Evolutionary conservation across 805 yeast genomes (phyloP).

Genomic region (Teunomyces pallodes): DNA sequence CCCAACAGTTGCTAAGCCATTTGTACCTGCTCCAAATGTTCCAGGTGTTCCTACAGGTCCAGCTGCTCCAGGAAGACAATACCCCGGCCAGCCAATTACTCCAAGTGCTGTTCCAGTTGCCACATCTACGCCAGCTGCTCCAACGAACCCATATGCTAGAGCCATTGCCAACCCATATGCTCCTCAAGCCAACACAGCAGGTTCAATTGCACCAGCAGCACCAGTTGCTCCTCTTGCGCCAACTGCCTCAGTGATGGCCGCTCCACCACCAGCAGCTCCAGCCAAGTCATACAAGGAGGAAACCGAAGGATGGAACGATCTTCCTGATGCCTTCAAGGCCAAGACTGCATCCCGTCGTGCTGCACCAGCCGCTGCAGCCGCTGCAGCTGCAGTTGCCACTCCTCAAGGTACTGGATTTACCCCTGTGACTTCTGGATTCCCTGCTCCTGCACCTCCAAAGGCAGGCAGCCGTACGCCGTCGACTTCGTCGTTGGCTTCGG

Average conservation of each 20-base stretch:
- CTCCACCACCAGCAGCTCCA: conserved; percentile 23
- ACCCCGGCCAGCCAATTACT: conserved; percentile 2
- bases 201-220: conserved; percentile 19
- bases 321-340: conserved; percentile 53
- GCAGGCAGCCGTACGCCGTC: conserved; percentile 26
- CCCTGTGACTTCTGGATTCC: background rate
- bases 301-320: conserved; percentile 71
- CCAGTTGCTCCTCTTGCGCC: conserved; percentile 4
- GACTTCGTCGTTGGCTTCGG: conserved; percentile 13
- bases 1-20: conserved; percentile 19
- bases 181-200: conserved; percentile 22
- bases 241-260: conserved; percentile 15
- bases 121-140: conserved; percentile 1
- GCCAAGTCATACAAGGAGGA: conserved; percentile 37
- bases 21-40: conserved; percentile 20
- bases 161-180: conserved; percentile 21
- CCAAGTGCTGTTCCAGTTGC: conserved; percentile 1
- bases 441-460: conserved; percentile 22
- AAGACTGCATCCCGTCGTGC: conserved; percentile 41
- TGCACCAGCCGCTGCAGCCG: conserved; percentile 41
- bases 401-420: conserved; percentile 10
- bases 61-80: conserved; percentile 2
- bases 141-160: conserved; percentile 32
- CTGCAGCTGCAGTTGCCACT: conserved; percentile 8
- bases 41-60: conserved; percentile 29